Evolutionary conservation across 73 alveolate species (phyloP).

Genomic region (Tetrahymena malaccensis): DNA sequence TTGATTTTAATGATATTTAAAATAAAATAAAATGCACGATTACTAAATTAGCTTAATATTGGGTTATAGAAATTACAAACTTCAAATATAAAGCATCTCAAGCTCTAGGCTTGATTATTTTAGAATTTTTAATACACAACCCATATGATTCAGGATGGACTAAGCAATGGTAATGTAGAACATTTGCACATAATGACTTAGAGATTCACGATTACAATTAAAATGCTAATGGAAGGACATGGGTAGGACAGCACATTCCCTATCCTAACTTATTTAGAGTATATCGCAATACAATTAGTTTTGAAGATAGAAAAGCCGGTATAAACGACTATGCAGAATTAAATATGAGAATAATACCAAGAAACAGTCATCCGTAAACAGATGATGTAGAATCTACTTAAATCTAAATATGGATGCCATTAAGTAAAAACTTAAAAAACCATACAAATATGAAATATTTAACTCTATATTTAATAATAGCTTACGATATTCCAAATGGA

Average conservation of each 20-base stretch:
- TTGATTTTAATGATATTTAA: conserved; percentile 9
- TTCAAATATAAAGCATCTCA: neutral
- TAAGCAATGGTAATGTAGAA: conserved; percentile 16
- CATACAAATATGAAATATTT: neutral
- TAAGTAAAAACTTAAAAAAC: neutral
- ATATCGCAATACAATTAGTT: conserved; percentile 16
- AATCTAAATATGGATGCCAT: conserved; percentile 26
- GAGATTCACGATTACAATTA: neutral
- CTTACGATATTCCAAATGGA: conserved; percentile 35
- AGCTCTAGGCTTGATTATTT: conserved; percentile 12
- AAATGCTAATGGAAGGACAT: conserved; percentile 1
- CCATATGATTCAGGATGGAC: conserved; percentile 27
- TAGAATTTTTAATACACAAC: conserved; percentile 4
- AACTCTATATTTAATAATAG: neutral
- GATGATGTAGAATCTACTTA: conserved; percentile 4
- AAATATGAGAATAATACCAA: conserved; percentile 28
- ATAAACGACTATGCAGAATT: conserved; percentile 40
- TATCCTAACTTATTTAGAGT: conserved; percentile 36
- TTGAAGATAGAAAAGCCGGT: conserved; percentile 31
- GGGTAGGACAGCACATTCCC: conserved; percentile 23
- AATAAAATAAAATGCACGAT: conserved; percentile 4
- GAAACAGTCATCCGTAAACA: conserved; percentile 16
- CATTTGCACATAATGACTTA: neutral
- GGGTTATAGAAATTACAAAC: conserved; percentile 20
- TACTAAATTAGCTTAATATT: neutral